These are phyloP conservation scores for Rhodotorula sp. DNA, from an alignment of 1,284 basidiomycete genomes.

Conservation along the genomic window DNA sequence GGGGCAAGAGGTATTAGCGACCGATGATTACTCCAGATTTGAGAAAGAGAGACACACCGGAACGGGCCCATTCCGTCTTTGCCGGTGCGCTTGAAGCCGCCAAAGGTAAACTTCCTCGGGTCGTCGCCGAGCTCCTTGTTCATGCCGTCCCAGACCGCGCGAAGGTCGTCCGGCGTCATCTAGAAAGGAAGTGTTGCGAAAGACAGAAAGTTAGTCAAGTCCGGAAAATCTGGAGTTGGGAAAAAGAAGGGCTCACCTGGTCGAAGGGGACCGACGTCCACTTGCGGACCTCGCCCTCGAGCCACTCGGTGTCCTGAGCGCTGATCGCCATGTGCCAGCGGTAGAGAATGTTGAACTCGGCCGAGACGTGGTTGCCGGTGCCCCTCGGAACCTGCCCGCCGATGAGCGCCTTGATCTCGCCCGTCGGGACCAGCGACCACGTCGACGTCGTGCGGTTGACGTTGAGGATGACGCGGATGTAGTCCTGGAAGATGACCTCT, in stretches of 20 bases:
- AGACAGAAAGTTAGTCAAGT: constrained; percentile 51
- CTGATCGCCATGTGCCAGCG: constrained; percentile 66
- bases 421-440: constrained; percentile 35
- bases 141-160: constrained; percentile 48
- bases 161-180: constrained; percentile 64
- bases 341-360: constrained; percentile 71
- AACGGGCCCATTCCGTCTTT: constrained; percentile 52
- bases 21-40: constrained; percentile 45
- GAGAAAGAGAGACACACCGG: background rate
- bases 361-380: constrained; percentile 62
- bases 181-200: constrained; percentile 32
- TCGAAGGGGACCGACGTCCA: constrained; percentile 50
- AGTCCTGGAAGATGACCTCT: constrained; percentile 32
- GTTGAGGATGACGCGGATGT: constrained; percentile 34
- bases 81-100: constrained; percentile 62
- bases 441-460: constrained; percentile 29
- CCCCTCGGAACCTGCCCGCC: constrained; percentile 62
- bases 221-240: constrained; percentile 44
- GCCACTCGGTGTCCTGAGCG: constrained; percentile 67
- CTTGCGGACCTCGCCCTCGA: constrained; percentile 39
- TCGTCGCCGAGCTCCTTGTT: constrained; percentile 51
- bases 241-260: constrained; percentile 43
- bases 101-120: constrained; percentile 61
- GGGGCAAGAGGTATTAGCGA: constrained; percentile 10
- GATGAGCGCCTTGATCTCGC: constrained; percentile 66